Evolutionary conservation across 2,329 filamentous ascomycete species (phyloP).

Genomic region (Claviceps digitariae): DNA sequence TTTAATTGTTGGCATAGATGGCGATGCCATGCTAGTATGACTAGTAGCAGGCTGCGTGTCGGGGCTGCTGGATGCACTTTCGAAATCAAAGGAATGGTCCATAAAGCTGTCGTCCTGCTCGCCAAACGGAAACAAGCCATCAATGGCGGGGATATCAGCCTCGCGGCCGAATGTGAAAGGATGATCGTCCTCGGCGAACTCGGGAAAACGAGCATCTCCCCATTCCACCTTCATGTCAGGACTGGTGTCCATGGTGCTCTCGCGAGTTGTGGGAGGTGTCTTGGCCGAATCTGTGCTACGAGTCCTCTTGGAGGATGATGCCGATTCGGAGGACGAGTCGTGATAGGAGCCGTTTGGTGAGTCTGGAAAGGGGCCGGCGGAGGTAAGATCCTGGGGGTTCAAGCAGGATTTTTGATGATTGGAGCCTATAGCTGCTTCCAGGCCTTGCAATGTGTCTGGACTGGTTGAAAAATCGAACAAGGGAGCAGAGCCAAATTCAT

Average conservation of each 20-base stretch:
- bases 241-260: constrained; percentile 30
- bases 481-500: constrained; percentile 20
- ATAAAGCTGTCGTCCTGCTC: constrained; percentile 30
- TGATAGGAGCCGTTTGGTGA: constrained; percentile 29
- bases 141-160: constrained; percentile 13
- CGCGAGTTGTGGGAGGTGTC: constrained; percentile 25
- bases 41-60: constrained; percentile 18
- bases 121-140: constrained; percentile 18
- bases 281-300: constrained; percentile 33
- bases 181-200: constrained; percentile 25
- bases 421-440: constrained; percentile 17
- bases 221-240: constrained; percentile 29
- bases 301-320: constrained; percentile 32
- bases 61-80: constrained; percentile 44
- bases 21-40: constrained; percentile 25
- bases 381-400: constrained; percentile 20
- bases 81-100: constrained; percentile 42
- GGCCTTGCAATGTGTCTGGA: constrained; percentile 23
- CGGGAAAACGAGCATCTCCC: constrained; percentile 20
- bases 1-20: constrained; percentile 28
- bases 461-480: constrained; percentile 24
- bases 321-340: constrained; percentile 40
- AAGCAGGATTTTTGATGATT: constrained; percentile 19
- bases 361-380: constrained; percentile 25
- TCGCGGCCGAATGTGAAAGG: constrained; percentile 22